These are phyloP conservation scores for Coelastrella sp. DNA, from an alignment of 139 green algal genomes.

Conservation along the genomic window DNA sequence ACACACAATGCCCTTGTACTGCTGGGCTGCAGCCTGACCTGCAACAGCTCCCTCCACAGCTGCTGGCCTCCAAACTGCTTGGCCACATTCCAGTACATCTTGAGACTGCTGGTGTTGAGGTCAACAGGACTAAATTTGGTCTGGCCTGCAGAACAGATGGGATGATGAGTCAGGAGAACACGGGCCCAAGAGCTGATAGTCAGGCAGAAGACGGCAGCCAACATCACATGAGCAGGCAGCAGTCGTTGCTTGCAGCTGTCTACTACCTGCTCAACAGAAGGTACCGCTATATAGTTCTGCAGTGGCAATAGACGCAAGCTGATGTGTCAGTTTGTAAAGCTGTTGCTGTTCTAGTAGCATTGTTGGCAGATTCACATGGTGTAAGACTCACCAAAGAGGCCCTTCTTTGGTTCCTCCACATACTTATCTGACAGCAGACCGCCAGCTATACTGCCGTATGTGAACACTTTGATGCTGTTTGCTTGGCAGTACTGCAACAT, in stretches of 20 bases:
- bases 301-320: too few relatives aligned
- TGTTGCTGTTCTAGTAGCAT: too few relatives aligned
- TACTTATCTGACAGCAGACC: slow-evolving; percentile 68
- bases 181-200: neutral
- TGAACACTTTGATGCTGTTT: slow-evolving; percentile 62
- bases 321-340: too few relatives aligned
- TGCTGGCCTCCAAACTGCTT: slow-evolving; percentile 64
- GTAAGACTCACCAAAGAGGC: slow-evolving; percentile 53
- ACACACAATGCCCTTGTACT: neutral
- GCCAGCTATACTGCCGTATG: slow-evolving; percentile 65
- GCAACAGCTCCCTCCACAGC: slow-evolving; percentile 63
- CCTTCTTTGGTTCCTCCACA: slow-evolving; percentile 49
- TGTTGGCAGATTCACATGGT: neutral
- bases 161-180: neutral
- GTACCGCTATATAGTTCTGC: too few relatives aligned
- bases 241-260: too few relatives aligned
- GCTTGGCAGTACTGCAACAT: slow-evolving; percentile 62
- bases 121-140: slow-evolving; percentile 55
- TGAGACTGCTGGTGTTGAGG: slow-evolving; percentile 67
- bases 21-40: slow-evolving; percentile 1
- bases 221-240: neutral
- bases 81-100: slow-evolving; percentile 67
- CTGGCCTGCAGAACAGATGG: slow-evolving; percentile 6
- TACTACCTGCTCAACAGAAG: too few relatives aligned
- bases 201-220: neutral